Conservation (phyloP, 495 filamentous ascomycete species). For the Lasiosphaeria hispida region DNA sequence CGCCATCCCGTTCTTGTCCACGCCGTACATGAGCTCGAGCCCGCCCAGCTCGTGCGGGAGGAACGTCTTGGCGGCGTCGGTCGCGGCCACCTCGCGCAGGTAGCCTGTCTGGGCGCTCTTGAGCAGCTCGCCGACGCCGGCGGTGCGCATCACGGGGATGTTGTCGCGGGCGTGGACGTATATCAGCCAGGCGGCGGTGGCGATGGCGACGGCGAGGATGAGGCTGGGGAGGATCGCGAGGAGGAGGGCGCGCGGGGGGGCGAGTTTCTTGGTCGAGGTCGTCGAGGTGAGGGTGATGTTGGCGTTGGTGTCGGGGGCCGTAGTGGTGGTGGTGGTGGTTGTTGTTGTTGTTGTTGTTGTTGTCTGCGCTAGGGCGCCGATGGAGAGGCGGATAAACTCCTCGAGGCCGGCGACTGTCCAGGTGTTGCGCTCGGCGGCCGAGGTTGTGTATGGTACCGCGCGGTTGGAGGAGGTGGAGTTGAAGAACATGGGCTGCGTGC, state of each 20-base stretch:
- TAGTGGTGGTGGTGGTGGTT: background rate
- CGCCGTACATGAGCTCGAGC: conserved; percentile 22
- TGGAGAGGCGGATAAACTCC: conserved; percentile 25
- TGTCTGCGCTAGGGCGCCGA: conserved; percentile 28
- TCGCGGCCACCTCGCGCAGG: conserved; percentile 18
- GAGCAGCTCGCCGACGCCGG: conserved; percentile 20
- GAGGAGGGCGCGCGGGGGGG: conserved; percentile 12
- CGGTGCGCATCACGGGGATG: conserved; percentile 29
- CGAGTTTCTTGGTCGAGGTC: conserved; percentile 4
- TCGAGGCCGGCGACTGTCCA: conserved; percentile 27
- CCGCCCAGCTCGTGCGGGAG: conserved; percentile 24
- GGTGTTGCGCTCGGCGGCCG: conserved; percentile 14
- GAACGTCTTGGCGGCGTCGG: conserved; percentile 28
- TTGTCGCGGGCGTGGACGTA: conserved; percentile 6
- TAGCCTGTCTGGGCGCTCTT: conserved; percentile 30
- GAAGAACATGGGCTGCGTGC: conserved; percentile 30
- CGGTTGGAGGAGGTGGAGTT: conserved; percentile 23
- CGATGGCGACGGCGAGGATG: conserved; percentile 1
- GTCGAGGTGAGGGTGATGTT: conserved; percentile 8
- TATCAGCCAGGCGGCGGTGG: conserved; percentile 12
- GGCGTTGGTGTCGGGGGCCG: background rate
- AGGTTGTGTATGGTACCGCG: conserved; percentile 19
- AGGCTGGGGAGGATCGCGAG: conserved; percentile 23
- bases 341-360: conserved; percentile 19
- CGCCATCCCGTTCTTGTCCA: conserved; percentile 21